Evolutionary conservation across 208 protist genomes (phyloP).

Genomic region (Leishmania tarentolae): DNA sequence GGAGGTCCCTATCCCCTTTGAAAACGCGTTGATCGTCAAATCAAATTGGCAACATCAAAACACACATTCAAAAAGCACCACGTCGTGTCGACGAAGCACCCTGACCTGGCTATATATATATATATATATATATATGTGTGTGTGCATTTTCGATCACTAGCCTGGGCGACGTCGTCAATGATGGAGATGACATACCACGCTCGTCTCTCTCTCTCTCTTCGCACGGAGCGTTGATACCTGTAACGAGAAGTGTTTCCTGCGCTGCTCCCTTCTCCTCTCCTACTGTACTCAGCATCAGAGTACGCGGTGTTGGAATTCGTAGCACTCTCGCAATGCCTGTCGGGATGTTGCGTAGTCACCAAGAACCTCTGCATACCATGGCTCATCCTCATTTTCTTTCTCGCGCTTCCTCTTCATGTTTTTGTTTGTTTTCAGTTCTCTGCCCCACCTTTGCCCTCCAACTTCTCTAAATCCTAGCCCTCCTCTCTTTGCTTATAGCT

Average conservation of each 20-base stretch:
- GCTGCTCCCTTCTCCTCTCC: neutral
- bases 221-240: neutral
- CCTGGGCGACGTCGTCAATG: neutral
- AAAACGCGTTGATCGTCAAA: neutral
- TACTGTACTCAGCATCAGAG: neutral
- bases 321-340: neutral
- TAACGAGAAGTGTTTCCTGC: neutral
- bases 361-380: no score
- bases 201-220: neutral
- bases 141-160: no score
- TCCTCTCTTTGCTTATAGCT: neutral
- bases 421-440: neutral
- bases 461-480: slow-evolving; percentile 8
- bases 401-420: neutral
- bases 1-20: neutral
- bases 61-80: neutral
- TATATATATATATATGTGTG: no score
- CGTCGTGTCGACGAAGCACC: neutral
- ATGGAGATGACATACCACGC: neutral
- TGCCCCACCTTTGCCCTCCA: neutral
- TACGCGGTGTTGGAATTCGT: neutral
- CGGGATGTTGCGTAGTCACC: neutral
- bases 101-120: neutral
- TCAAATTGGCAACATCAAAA: neutral
- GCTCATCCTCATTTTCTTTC: neutral